These are phyloP conservation scores for Xerocomus spinulosus DNA, from an alignment of 768 basidiomycete genomes.

Conservation along the genomic window DNA sequence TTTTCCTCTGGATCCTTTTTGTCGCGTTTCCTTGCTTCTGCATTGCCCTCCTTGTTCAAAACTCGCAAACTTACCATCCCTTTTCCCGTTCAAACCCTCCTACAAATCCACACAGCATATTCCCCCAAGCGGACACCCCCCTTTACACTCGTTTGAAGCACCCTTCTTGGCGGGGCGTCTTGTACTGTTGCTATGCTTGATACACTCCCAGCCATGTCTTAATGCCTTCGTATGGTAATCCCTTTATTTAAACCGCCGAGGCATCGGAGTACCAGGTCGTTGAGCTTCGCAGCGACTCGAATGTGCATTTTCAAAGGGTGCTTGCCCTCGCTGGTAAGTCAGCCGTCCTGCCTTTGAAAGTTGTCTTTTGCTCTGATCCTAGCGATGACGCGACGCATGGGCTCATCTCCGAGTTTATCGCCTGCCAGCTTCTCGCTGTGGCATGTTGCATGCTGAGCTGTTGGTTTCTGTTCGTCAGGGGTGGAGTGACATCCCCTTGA, in stretches of 20 bases:
- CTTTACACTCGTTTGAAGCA: slow-evolving; percentile 28
- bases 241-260: slow-evolving; percentile 22
- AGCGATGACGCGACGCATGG: slow-evolving; percentile 4
- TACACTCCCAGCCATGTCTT: slow-evolving; percentile 33
- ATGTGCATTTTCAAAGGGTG: slow-evolving; percentile 3
- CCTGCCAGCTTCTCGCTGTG: slow-evolving; percentile 10
- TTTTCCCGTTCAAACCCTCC: slow-evolving; percentile 11
- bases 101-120: slow-evolving; percentile 21
- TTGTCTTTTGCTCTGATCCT: not conserved
- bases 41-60: slow-evolving; percentile 22
- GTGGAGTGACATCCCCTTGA: slow-evolving; percentile 1
- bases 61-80: slow-evolving; percentile 14
- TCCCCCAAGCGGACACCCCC: slow-evolving; percentile 23
- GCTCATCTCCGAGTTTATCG: slow-evolving; percentile 7
- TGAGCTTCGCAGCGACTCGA: slow-evolving; percentile 8
- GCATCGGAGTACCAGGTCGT: slow-evolving; percentile 3
- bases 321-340: slow-evolving; percentile 9
- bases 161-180: slow-evolving; percentile 25
- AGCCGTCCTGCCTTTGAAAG: slow-evolving; percentile 3
- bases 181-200: slow-evolving; percentile 34
- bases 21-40: slow-evolving; percentile 19
- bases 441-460: slow-evolving; percentile 5
- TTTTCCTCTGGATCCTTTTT: slow-evolving; percentile 21
- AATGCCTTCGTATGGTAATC: slow-evolving; percentile 36
- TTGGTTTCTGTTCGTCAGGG: slow-evolving; percentile 7